Conservation (phyloP, 768 basidiomycete species). For the Butyriboletus loyo region DNA sequence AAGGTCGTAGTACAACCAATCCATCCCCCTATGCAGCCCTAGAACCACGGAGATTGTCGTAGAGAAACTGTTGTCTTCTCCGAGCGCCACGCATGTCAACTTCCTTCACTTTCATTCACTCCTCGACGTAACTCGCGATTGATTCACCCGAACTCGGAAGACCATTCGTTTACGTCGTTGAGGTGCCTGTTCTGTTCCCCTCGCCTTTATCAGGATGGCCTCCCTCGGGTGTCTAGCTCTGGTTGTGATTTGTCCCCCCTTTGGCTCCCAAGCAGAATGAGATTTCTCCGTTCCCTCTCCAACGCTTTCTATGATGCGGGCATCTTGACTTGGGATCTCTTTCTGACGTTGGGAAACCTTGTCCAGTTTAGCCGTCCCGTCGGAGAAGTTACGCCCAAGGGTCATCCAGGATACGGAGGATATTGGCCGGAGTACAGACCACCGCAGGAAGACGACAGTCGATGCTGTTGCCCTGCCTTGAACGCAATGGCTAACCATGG, state of each 20-base stretch:
- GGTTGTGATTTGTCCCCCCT: neutral
- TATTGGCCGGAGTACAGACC: constrained; percentile 66
- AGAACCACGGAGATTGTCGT: neutral
- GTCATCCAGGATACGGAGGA: constrained; percentile 53
- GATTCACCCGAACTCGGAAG: neutral
- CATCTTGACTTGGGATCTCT: constrained; percentile 11
- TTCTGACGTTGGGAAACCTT: constrained; percentile 14
- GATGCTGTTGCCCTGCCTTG: constrained; percentile 67
- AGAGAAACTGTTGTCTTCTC: neutral
- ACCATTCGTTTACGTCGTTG: neutral
- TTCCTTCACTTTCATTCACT: neutral
- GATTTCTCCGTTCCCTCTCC: constrained; percentile 6
- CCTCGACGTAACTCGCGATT: neutral
- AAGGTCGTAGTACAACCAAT: too few species aligned
- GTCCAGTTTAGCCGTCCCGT: constrained; percentile 29
- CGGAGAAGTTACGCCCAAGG: constrained; percentile 52
- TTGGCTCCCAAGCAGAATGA: neutral
- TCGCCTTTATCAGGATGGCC: neutral
- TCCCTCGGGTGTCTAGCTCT: neutral
- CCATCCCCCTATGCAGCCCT: neutral
- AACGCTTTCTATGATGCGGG: neutral
- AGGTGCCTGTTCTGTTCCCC: neutral
- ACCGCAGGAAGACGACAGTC: constrained; percentile 59
- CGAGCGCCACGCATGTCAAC: neutral
- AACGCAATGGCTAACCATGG: constrained; percentile 84